These are phyloP conservation scores for Lumnitzera littorea DNA, from an alignment of 345 rosid genomes.

Conservation along the genomic window DNA sequence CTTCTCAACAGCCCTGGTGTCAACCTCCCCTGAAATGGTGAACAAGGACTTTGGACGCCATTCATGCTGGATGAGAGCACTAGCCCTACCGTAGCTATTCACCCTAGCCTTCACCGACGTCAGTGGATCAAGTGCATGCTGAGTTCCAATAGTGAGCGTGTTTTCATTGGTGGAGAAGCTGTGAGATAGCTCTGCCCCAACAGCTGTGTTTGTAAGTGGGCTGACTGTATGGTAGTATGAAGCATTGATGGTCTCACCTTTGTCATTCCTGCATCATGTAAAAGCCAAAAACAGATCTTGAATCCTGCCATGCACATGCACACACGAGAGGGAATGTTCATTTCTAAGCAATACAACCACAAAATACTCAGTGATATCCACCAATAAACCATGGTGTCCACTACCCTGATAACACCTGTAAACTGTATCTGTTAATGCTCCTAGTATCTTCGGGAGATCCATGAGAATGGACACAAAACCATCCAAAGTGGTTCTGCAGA, in stretches of 20 bases:
- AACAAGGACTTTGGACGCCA: conserved; percentile 89
- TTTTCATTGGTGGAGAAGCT: conserved; percentile 78
- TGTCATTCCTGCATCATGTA: conserved; percentile 56
- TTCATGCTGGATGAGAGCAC: conserved; percentile 90
- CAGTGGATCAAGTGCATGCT: conserved; percentile 83
- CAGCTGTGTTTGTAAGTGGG: conserved; percentile 76
- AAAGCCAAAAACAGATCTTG: background rate
- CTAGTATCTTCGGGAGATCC: too few relatives aligned
- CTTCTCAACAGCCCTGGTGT: conserved; percentile 86
- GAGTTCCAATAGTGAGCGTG: conserved; percentile 73
- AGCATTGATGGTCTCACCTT: conserved; percentile 66
- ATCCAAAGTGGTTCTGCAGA: too few relatives aligned
- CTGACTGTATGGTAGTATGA: conserved; percentile 87
- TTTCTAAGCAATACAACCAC: too few relatives aligned
- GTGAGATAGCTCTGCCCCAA: conserved; percentile 91
- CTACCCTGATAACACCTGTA: too few relatives aligned
- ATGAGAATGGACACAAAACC: too few relatives aligned
- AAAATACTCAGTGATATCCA: too few relatives aligned
- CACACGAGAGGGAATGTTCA: too few relatives aligned
- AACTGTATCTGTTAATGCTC: too few relatives aligned
- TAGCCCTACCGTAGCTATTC: conserved; percentile 78
- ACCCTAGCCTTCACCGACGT: conserved; percentile 82
- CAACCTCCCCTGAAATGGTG: conserved; percentile 88
- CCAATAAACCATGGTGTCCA: too few relatives aligned
- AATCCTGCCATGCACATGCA: background rate